Percentiles rank a stretch among this genome's conserved stretches.
phyloP scores from a whole-genome alignment of 768 basidiomycete genomes.

The Suillus paluster region DNA sequence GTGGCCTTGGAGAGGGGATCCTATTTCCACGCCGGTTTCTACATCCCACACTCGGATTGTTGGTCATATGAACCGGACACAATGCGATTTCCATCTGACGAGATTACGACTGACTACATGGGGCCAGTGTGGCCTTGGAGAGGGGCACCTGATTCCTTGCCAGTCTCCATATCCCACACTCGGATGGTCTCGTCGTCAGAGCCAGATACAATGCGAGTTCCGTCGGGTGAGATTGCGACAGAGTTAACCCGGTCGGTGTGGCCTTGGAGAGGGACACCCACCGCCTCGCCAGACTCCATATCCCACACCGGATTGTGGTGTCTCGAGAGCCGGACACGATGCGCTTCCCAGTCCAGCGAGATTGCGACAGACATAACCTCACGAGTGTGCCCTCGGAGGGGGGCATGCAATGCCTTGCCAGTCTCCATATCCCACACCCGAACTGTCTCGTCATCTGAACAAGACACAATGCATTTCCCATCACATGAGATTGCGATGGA shows the following conservation, averaged over 20 bases:
- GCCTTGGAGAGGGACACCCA: constrained; percentile 16
- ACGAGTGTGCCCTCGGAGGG: not conserved
- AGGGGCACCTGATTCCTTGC: not conserved
- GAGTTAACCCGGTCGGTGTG: not conserved
- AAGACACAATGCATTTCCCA: constrained; percentile 30
- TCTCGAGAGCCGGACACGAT: constrained; percentile 11
- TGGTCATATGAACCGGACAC: constrained; percentile 1
- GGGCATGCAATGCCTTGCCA: not conserved
- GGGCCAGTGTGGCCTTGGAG: not conserved
- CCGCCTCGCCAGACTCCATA: constrained; percentile 17
- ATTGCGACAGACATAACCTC: not conserved
- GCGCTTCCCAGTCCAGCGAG: not conserved
- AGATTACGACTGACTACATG: not conserved
- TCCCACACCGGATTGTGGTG: constrained; percentile 16
- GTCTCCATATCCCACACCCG: not conserved
- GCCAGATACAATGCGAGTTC: not conserved
- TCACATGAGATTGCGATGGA: constrained; percentile 33
- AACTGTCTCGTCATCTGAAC: not conserved
- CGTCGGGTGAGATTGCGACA: constrained; percentile 4
- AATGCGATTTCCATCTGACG: not conserved
- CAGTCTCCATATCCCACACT: constrained; percentile 16
- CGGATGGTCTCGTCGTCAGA: not conserved
- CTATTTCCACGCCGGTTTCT: too few species aligned
- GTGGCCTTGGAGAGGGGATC: too few species aligned
- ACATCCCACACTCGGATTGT: not conserved